Conservation (phyloP, 345 rosid genomes). For the Tarenaya hassleriana region DNA sequence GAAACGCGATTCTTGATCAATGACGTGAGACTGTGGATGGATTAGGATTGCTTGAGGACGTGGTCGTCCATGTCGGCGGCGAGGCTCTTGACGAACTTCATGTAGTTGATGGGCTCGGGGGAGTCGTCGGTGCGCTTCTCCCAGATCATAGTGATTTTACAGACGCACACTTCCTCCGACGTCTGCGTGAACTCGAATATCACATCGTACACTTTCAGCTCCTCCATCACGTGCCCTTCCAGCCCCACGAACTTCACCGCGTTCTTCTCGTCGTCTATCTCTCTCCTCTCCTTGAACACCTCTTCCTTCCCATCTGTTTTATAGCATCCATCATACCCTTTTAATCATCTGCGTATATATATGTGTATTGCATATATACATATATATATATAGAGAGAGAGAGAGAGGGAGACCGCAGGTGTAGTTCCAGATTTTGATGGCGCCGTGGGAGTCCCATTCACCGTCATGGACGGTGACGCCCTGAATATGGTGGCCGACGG, state of each 20-base stretch:
- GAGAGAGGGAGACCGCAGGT: too few relatives aligned
- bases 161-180: slow-evolving; percentile 20
- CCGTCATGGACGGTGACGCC: slow-evolving; percentile 31
- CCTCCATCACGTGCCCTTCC: slow-evolving; percentile 29
- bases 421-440: slow-evolving; percentile 32
- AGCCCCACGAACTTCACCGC: slow-evolving; percentile 25
- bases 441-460: slow-evolving; percentile 32
- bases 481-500: slow-evolving; percentile 27
- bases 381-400: neutral
- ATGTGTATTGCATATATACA: too few relatives aligned
- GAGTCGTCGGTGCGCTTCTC: slow-evolving; percentile 25
- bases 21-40: too few relatives aligned
- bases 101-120: slow-evolving; percentile 31
- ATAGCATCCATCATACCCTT: too few relatives aligned
- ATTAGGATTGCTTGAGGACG: slow-evolving; percentile 13
- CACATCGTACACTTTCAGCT: slow-evolving; percentile 27
- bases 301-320: slow-evolving; percentile 30
- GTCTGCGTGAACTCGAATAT: slow-evolving; percentile 26
- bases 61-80: slow-evolving; percentile 29
- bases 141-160: slow-evolving; percentile 32
- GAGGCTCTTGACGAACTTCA: slow-evolving; percentile 27
- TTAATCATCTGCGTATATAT: too few relatives aligned
- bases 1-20: too few relatives aligned
- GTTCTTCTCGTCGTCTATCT: slow-evolving; percentile 27
- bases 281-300: slow-evolving; percentile 30